phyloP scores from a whole-genome alignment of 371 early-diverging fungal genomes.

The Syncephalastrum sp. region DNA sequence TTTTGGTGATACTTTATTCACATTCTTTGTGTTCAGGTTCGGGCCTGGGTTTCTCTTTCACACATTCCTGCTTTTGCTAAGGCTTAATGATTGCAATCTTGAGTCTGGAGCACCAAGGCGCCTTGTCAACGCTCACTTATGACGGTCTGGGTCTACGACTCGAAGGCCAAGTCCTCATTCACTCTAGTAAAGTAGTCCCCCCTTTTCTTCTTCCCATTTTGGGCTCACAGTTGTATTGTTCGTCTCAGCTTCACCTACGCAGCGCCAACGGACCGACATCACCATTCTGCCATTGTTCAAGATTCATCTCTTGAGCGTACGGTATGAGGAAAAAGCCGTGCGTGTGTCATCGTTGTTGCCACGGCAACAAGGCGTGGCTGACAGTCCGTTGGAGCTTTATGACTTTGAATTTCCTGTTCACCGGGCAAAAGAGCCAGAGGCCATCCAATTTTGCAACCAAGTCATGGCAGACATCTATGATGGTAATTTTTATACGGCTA shows the following conservation, averaged over 20 bases:
- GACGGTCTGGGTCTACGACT: slow-evolving; percentile 49
- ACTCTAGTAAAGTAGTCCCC: slow-evolving; percentile 21
- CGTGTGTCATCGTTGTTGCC: slow-evolving; percentile 37
- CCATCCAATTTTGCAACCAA: slow-evolving; percentile 23
- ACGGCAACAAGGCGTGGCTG: slow-evolving; percentile 30
- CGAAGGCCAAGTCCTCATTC: slow-evolving; percentile 42
- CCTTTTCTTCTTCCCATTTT: not conserved
- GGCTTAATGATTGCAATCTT: too few species aligned
- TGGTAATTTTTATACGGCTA: slow-evolving; percentile 10
- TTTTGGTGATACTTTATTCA: too few species aligned
- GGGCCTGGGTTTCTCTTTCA: too few species aligned
- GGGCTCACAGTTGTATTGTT: not conserved
- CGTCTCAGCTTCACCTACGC: not conserved
- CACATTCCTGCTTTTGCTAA: too few species aligned
- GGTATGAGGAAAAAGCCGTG: slow-evolving; percentile 24
- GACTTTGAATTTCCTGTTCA: slow-evolving; percentile 30
- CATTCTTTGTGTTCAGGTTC: too few species aligned
- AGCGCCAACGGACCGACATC: slow-evolving; percentile 33
- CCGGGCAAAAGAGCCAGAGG: slow-evolving; percentile 19
- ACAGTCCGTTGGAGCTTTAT: slow-evolving; percentile 32
- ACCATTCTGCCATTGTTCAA: slow-evolving; percentile 39
- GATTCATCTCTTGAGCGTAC: slow-evolving; percentile 26
- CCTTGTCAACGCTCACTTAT: slow-evolving; percentile 16
- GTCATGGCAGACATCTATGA: slow-evolving; percentile 31
- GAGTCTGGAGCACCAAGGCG: too few species aligned